Base-by-base conservation (phyloP, 192 early-diverging fungal genomes). In the Backusella australiensis region DNA sequence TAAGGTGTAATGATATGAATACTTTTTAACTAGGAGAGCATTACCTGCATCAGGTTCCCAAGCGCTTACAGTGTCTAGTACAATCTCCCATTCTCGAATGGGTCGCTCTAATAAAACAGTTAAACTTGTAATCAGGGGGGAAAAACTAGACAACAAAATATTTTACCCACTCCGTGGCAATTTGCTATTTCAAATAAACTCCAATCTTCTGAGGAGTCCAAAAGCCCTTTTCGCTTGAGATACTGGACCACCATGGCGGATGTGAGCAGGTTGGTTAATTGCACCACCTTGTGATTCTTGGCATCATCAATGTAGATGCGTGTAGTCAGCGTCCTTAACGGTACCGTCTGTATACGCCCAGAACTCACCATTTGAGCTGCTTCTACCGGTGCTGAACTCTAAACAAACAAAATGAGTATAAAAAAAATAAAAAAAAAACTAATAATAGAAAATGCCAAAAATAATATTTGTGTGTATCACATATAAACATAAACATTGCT, bases 171-270 rank as follows among this genome's bases (percentile, higher is more conserved):
- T 41, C 92, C 91, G 83, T 93, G 90, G 75, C 97, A 90, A 75
- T 93, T 93, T 36, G 92, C 90, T 41, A 96, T 85, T 78, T 99
- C 97, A 86, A 99, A 99, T 42, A 99, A 82, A 6, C 95, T 93
- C 95, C 95, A 98, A 56, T 80, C 83, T 53, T 86, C 85, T 34
- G 79, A 80, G 17, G 87, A 82, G 1, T 88, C 83, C 14, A 92
- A 82, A 65, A 90, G 83, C n/a, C 82, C 85, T 66, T 85, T 86
- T 70, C 90, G 81, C 53, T 89, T 84, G 70, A 97, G 81, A 75
- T 94, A 91, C 34, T 90, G 77, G 19, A 96, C 78, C 8, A 95
- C 87, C 79, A 91, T 87, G 36, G 91, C 87, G 36, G 93, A 87
- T 1, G 92, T 91, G 77, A 93, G 91, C 42, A 89, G 84, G 63